A percentile compares a stretch with the other conserved stretches of the same genome.
Conservation (phyloP, 148 eudicot genomes). For the Heliamphora exappendiculata region DNA sequence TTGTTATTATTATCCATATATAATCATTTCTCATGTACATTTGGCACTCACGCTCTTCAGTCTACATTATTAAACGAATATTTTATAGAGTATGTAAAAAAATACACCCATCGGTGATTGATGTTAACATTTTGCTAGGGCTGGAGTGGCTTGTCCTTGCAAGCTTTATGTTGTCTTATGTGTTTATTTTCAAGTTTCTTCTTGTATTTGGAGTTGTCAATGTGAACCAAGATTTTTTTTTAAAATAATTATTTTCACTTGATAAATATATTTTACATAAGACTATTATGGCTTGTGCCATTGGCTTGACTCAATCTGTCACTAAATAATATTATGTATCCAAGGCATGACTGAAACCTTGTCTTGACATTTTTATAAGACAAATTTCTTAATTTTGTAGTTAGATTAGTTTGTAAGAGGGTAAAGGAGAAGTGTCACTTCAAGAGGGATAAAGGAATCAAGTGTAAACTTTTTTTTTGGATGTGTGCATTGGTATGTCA, state of each 20-base stretch:
- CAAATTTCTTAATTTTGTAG: not conserved
- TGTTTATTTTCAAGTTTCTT: not conserved
- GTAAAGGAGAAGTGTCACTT: not conserved
- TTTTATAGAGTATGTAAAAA: no score
- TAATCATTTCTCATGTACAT: not conserved
- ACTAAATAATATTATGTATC: not conserved
- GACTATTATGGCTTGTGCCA: not conserved
- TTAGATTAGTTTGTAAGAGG: not conserved
- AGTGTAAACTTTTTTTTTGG: not conserved
- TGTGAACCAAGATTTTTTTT: not conserved
- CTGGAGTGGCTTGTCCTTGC: slow-evolving; percentile 1
- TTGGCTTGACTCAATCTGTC: not conserved
- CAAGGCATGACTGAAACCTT: not conserved
- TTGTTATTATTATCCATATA: slow-evolving; percentile 3
- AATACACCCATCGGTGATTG: not conserved
- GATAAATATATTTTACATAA: not conserved
- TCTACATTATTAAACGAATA: not conserved
- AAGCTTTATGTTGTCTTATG: not conserved
- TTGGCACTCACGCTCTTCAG: not conserved
- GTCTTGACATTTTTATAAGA: not conserved
- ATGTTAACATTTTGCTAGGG: not conserved
- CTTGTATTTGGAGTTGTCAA: not conserved
- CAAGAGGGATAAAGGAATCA: not conserved
- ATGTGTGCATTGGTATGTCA: not conserved
- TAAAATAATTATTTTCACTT: not conserved